Base-by-base conservation (phyloP, 805 yeast genomes). In the Wickerhamomyces bovis region DNA sequence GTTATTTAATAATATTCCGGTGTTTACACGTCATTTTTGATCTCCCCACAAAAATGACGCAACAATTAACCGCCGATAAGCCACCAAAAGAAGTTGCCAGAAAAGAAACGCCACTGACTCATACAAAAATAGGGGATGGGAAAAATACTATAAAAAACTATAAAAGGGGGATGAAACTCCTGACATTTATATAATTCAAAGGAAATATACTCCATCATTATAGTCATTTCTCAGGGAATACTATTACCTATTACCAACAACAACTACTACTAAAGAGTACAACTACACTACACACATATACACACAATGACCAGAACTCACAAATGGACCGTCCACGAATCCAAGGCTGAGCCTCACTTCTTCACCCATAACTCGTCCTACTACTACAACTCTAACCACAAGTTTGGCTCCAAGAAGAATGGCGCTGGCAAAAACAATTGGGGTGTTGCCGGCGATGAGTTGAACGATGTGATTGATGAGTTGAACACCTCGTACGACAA, bases 401-500 rank as follows among this genome's bases (percentile, higher is more conserved):
- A 36, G 25, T 19, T 36, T 20, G 23, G 23, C 6, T 36, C 39
- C 47, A 88, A 88, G 77, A 88, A 86, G 63, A 75, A 76, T 48
- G 97, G 97, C 43, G 84, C 83, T 30, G 97, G 97, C 41, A 81
- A 80, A 57, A 83, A 82, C 54, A 89, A 89, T 60, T 88, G 96
- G 96, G 97, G 97, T 39, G 69, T 72, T 49, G 75, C 80, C 9
- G 92, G 89, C 26, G 95, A 86, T 56, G 96, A 88, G 57, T 62
- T 83, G 44, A 77, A 78, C 41, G 86, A 80, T 51, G 63, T 85
- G 51, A 73, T 77, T 49, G 78, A 76, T 44, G 68, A 73, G 18
- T 86, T 83, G 42, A 82, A 78, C 51, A 70, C 80, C 52, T 70
- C 73, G 5, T 44, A 44, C 28, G 71, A 72, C 5, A 66, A 75